Base-by-base conservation (phyloP, 768 basidiomycete genomes). In the Fibroporia radiculosa region DNA sequence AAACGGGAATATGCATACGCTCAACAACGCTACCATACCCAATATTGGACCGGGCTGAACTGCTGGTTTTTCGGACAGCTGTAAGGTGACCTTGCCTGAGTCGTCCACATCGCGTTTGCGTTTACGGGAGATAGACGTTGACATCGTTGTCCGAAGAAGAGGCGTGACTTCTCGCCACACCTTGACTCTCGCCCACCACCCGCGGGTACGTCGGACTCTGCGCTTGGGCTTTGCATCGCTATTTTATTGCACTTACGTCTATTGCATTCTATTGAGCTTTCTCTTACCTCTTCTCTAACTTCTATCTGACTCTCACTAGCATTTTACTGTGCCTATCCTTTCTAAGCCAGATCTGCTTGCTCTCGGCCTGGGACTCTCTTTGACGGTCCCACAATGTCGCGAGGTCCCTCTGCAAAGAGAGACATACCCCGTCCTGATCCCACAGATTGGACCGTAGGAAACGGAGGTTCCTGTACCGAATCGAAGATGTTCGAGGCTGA, bases 1-100 rank as follows among this genome's bases (percentile, higher is more conserved):
- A n/a, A n/a, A n/a, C n/a, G n/a, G n/a, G n/a, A n/a, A n/a, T n/a
- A n/a, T n/a, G n/a, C n/a, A n/a, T n/a, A 13, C 38, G 29, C 32
- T 16, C 13, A 16, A 24, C 19, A 12, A 35, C 6, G 13, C 13
- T 18, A 46, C 62, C 69, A 57, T 54, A 77, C 77, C 77, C 40
- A 79, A 66, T 26, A 76, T 67, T 42, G 77, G 77, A 16, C 76
- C 78, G 25, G 67, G 56, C 56, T 66, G 66, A 20, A 61, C 54
- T 42, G 49, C 62, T 38, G 61, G 61, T 51, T 60, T 60, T 46
- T 50, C 45, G 27, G 68, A 66, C 44, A 70, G 47, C 50, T 61
- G 58, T 27, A 76, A 62, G 35, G 66, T 62, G 44, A 68, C 48
- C 40, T 62, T 62, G 29, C 48, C 55, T 32, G 59, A 50, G 47